phyloP scores from a whole-genome alignment of 2,329 filamentous ascomycete species.

The Aureobasidium mangrovei region DNA sequence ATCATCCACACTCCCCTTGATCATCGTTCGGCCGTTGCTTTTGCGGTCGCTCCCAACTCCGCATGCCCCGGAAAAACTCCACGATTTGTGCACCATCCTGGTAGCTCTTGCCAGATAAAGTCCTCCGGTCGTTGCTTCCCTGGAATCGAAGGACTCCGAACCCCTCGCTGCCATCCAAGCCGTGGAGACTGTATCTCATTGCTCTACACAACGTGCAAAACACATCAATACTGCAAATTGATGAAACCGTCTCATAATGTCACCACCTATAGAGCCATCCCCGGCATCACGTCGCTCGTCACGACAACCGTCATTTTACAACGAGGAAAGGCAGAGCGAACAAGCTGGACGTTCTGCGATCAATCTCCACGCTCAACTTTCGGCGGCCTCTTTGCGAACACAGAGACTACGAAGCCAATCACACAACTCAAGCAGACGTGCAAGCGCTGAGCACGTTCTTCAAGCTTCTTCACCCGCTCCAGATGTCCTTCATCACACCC shows the following conservation, averaged over 20 bases:
- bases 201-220: neutral
- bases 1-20: neutral
- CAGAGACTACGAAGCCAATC: constrained; percentile 17
- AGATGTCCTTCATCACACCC: constrained; percentile 3
- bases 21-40: neutral
- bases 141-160: too few species aligned
- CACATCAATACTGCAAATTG: too few species aligned
- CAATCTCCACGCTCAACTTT: constrained; percentile 26
- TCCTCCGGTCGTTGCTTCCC: neutral
- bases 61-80: neutral
- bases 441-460: constrained; percentile 3
- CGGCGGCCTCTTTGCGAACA: constrained; percentile 27
- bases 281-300: constrained; percentile 4
- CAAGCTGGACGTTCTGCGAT: constrained; percentile 28
- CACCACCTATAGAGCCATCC: neutral
- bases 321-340: constrained; percentile 14
- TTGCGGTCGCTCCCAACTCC: neutral
- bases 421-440: constrained; percentile 17
- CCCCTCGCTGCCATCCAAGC: neutral
- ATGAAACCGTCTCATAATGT: neutral
- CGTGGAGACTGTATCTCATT: neutral
- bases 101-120: neutral
- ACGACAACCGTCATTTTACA: neutral
- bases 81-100: neutral
- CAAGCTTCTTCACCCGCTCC: neutral